phyloP scores from a whole-genome alignment of 352 stramenopile species.

The Pythium inflatum region DNA sequence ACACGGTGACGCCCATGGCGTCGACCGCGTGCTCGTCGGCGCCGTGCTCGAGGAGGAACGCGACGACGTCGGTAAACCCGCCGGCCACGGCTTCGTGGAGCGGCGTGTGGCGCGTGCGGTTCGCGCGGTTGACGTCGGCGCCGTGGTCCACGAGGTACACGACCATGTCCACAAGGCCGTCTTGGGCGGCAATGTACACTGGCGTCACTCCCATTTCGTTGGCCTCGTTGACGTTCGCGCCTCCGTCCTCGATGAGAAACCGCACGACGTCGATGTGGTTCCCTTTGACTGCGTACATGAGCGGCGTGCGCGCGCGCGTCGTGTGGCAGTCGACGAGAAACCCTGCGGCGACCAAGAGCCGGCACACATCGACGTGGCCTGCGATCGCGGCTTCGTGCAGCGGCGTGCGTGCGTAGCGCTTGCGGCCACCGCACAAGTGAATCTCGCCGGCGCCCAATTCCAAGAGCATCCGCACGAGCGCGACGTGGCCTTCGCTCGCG shows the following conservation, averaged over 20 bases:
- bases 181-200: constrained; percentile 66
- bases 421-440: constrained; percentile 62
- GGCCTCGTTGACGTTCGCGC: constrained; percentile 68
- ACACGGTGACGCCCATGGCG: constrained; percentile 81
- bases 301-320: constrained; percentile 67
- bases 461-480: constrained; percentile 55
- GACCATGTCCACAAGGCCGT: constrained; percentile 55
- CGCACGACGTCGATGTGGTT: constrained; percentile 52
- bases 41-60: constrained; percentile 60
- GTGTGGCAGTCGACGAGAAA: constrained; percentile 80
- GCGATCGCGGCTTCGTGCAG: constrained; percentile 76
- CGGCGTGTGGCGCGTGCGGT: constrained; percentile 65
- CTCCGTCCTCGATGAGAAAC: constrained; percentile 55
- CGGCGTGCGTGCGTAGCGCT: constrained; percentile 68
- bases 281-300: constrained; percentile 80
- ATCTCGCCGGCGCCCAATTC: constrained; percentile 57
- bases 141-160: constrained; percentile 47
- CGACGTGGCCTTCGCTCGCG: constrained; percentile 52
- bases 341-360: constrained; percentile 55
- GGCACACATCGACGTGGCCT: constrained; percentile 57
- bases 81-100: constrained; percentile 73
- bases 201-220: constrained; percentile 84
- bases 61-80: constrained; percentile 47
- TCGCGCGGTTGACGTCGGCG: constrained; percentile 63
- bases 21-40: constrained; percentile 68